phyloP scores from a whole-genome alignment of 2,329 filamentous ascomycete species.

The Juglanconis juglandina region DNA sequence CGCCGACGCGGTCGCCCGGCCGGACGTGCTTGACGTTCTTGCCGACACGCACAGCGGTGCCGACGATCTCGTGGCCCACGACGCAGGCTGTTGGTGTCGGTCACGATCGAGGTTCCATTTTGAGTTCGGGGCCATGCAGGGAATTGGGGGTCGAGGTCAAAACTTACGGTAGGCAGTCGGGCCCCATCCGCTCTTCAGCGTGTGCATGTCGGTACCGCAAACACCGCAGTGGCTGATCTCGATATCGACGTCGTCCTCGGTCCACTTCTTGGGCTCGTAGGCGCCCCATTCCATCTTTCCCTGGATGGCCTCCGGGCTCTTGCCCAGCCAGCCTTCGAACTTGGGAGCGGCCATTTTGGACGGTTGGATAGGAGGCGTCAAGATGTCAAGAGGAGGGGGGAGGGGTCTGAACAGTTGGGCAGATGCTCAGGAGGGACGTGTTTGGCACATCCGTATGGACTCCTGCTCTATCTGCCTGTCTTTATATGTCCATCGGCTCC shows the following conservation, averaged over 20 bases:
- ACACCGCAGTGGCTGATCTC: slow-evolving; percentile 59
- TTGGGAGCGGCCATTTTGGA: slow-evolving; percentile 33
- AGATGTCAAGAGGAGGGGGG: background rate
- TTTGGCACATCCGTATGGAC: too few species aligned
- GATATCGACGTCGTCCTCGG: slow-evolving; percentile 60
- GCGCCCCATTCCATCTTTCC: slow-evolving; percentile 49
- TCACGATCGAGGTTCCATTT: background rate
- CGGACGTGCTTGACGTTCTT: slow-evolving; percentile 43
- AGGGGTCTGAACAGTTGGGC: too few species aligned
- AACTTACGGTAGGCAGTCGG: slow-evolving; percentile 37
- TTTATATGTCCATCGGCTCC: too few species aligned
- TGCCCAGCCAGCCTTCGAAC: slow-evolving; percentile 45
- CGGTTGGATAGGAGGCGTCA: background rate
- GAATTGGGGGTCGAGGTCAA: background rate
- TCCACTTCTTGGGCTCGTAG: slow-evolving; percentile 57
- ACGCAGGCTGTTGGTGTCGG: slow-evolving; percentile 35
- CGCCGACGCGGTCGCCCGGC: slow-evolving; percentile 58
- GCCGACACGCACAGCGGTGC: slow-evolving; percentile 49
- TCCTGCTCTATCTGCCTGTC: too few species aligned
- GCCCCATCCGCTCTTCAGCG: slow-evolving; percentile 49
- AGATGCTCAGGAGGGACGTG: too few species aligned
- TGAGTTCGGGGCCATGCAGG: background rate
- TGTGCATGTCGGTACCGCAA: slow-evolving; percentile 57
- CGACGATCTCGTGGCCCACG: slow-evolving; percentile 60
- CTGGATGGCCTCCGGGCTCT: slow-evolving; percentile 33